Evolutionary conservation across 257 asterid genomes (phyloP), one percentile per base, ranked within the genome.

Genomic region (Handroanthus guayacan): DNA sequence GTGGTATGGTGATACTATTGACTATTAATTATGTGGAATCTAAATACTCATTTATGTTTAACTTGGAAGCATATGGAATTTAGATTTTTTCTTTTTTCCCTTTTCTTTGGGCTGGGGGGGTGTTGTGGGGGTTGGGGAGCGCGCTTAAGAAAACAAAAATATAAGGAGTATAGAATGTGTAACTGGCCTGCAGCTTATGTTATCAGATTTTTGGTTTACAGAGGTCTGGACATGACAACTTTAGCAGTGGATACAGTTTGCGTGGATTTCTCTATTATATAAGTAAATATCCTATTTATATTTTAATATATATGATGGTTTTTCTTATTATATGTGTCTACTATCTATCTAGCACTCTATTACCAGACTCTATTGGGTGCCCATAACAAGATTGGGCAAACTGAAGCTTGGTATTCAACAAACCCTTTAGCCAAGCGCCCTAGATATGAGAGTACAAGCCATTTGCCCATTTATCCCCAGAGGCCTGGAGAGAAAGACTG

Each of bases 401-500:
- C 90, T 85, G 97, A 95, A 82, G 98, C 97, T 87, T 92, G 98
- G 99, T 91, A 84, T 89, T 82, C 98, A 48, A 67, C 94, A 84
- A 85, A 91, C 90, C 89, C 88, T 81, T 83, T 95, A 91, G 88
- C 85, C 89, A 95, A 95, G 98, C 98, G 97, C 77, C 87, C 92
- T 95, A 95, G 97, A 85, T 85, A 85, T 86, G 98, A 91, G 87
- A 85, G 90, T 87, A 89, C 94, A 62, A 85, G 97, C 91, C 86
- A 85, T 86, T 95, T 95, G 95, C 92, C 97, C 88, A 72, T 90
- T 78, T 95, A 91, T 83, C 98, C 99, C 82, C 99, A 93, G 92
- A 89, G 99, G 90, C 97, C 97, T 41, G 99, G 99, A 89, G 97
- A 93, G 94, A 93, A 90, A 91, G 99, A 95, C 72, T 95, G 99